Conservation (phyloP, 495 filamentous ascomycete species). For the Penicillium argentinense region DNA sequence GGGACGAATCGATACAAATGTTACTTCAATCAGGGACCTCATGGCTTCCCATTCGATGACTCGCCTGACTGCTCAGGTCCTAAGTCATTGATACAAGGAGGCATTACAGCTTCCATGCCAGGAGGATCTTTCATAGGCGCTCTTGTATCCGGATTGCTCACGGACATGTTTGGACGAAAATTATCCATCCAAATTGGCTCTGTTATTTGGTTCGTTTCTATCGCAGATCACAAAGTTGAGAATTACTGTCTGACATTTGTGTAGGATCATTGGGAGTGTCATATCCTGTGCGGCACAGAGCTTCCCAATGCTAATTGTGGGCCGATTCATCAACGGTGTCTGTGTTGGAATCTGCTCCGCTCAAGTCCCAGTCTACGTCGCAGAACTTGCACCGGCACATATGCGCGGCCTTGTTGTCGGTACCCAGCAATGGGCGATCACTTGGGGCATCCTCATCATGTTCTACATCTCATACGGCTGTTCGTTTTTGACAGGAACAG, state of each 20-base stretch:
- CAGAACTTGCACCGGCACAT: slow-evolving; percentile 67
- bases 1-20: slow-evolving; percentile 55
- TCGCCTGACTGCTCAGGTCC: slow-evolving; percentile 45
- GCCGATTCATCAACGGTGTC: slow-evolving; percentile 73
- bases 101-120: slow-evolving; percentile 68
- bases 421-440: slow-evolving; percentile 74
- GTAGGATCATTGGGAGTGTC: slow-evolving; percentile 54
- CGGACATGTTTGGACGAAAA: slow-evolving; percentile 67
- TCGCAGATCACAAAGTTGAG: background rate
- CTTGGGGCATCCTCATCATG: slow-evolving; percentile 79
- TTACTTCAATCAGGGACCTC: slow-evolving; percentile 53
- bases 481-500: slow-evolving; percentile 60
- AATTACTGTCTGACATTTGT: background rate
- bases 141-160: slow-evolving; percentile 60
- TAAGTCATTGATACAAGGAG: slow-evolving; percentile 47
- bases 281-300: slow-evolving; percentile 68
- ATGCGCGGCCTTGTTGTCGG: slow-evolving; percentile 70
- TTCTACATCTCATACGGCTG: slow-evolving; percentile 48
- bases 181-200: slow-evolving; percentile 60
- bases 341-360: slow-evolving; percentile 76
- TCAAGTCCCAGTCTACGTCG: slow-evolving; percentile 75
- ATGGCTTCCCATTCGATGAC: slow-evolving; percentile 16
- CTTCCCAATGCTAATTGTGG: slow-evolving; percentile 68
- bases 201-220: slow-evolving; percentile 52
- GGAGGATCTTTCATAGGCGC: slow-evolving; percentile 70